A percentile compares a stretch with the other conserved stretches of the same genome.
phyloP scores from a whole-genome alignment of 202 grass and related monocot species.

The Zoysia matrella region DNA sequence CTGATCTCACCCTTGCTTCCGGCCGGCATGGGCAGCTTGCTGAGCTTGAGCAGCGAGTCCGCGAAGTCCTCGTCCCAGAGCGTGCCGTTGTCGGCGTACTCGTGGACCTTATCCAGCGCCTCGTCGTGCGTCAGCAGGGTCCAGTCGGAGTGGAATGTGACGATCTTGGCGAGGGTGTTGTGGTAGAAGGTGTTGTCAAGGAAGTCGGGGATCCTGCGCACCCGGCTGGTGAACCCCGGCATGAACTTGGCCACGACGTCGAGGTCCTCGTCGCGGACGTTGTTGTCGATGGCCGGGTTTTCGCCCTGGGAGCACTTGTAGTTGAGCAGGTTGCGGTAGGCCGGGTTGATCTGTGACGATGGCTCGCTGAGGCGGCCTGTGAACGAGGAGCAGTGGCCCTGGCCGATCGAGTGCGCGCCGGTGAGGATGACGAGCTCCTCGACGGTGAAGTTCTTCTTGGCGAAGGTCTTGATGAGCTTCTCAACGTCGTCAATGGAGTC shows the following conservation, averaged over 20 bases:
- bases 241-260: constrained; percentile 15
- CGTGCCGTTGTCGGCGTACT: too few relatives aligned
- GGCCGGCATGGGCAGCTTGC: constrained; percentile 50
- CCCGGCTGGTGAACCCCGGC: constrained; percentile 27
- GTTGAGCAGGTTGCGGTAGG: constrained; percentile 34
- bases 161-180: constrained; percentile 43
- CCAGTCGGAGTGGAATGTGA: constrained; percentile 66
- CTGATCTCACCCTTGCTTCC: constrained; percentile 63
- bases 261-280: constrained; percentile 39
- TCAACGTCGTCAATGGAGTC: constrained; percentile 31
- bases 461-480: constrained; percentile 51
- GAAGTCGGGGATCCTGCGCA: constrained; percentile 25
- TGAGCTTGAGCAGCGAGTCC: constrained; percentile 64
- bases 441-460: constrained; percentile 49
- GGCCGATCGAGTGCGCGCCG: constrained; percentile 81
- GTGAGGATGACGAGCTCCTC: constrained; percentile 65
- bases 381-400: constrained; percentile 64
- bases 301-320: constrained; percentile 33
- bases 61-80: constrained; percentile 44
- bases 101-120: background rate
- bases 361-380: constrained; percentile 38
- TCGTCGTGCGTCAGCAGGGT: constrained; percentile 40
- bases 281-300: constrained; percentile 16
- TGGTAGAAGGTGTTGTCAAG: constrained; percentile 56
- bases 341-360: background rate